Base-by-base conservation (phyloP, 805 yeast genomes). In the Cyberlindnera amylophila region DNA sequence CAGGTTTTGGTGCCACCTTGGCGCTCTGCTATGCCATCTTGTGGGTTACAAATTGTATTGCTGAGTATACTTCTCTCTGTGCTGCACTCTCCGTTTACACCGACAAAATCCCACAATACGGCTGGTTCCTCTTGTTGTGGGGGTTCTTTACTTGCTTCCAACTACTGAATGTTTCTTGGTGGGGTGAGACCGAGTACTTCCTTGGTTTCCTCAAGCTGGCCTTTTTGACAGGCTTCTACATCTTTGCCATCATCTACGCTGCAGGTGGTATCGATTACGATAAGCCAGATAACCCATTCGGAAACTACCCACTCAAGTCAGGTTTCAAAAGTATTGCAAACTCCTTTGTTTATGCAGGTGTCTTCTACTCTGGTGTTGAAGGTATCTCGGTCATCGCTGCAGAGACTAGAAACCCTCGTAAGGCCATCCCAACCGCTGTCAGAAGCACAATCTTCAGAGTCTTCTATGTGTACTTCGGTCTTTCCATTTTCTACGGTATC, bases 321-420 rank as follows among this genome's bases (percentile, higher is more conserved):
- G 81, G 80, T 0, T 75, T 76, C 59, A 74, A 71, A 49, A 74
- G 79, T 39, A 70, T 80, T 33, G 84, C 77, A 0, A 70, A 69
- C 42, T 81, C 87, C 8, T 69, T 83, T 52, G 74, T 83, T 48
- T 75, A 75, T 45, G 86, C 90, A 18, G 84, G 85, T 26, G 82
- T 82, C 63, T 82, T 87, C 28, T 81, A 75, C 61, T 88, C 82
- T 61, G 90, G 90, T 61, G 80, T 83, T 42, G 93, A 84, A 61
- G 72, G 82, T 60, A 79, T 82, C 24, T 87, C 87, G 57, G 70
- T 84, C 33, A 71, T 86, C n/a, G 84, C 86, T 14, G 86, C 88
- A 57, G 93, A 84, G 65, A 71, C 83, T 29, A 70, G 72, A 28
- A 79, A 80, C 59, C 87, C 89, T 41, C 70, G 82, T 61, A 81